Percentiles rank a stretch among this genome's conserved stretches.
Evolutionary conservation across 2,329 filamentous ascomycete genomes (phyloP).

Genomic region (Claviceps monticola): DNA sequence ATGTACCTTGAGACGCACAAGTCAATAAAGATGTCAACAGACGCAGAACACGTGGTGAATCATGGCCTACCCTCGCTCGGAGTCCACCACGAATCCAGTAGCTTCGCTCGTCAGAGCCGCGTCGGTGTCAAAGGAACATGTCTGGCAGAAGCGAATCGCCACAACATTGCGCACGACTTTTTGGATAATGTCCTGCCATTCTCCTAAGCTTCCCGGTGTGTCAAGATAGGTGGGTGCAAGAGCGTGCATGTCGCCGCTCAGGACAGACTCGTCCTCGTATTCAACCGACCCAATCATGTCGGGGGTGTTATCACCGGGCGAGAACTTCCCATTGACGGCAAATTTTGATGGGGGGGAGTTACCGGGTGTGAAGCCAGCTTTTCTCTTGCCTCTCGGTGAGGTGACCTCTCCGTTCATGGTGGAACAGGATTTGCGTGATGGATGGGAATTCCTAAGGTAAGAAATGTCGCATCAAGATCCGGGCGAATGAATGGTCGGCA

Average conservation of each 20-base stretch:
- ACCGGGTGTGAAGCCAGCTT: constrained; percentile 31
- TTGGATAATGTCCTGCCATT: constrained; percentile 95
- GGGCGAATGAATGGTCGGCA: background rate
- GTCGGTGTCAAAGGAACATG: constrained; percentile 96
- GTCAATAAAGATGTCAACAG: background rate
- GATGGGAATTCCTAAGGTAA: background rate
- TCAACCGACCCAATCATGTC: constrained; percentile 22
- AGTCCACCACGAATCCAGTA: constrained; percentile 94
- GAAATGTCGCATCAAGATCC: constrained; percentile 5
- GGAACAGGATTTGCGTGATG: constrained; percentile 2
- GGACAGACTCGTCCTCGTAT: constrained; percentile 28
- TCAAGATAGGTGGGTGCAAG: constrained; percentile 21
- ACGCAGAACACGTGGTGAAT: too few relatives aligned
- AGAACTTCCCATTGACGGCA: constrained; percentile 32
- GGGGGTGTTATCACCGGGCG: constrained; percentile 35
- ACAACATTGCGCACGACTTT: constrained; percentile 90
- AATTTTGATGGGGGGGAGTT: constrained; percentile 22
- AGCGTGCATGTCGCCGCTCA: constrained; percentile 25
- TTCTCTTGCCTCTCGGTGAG: constrained; percentile 36
- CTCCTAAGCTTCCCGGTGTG: constrained; percentile 30
- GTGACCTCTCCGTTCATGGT: constrained; percentile 30
- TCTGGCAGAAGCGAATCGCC: constrained; percentile 98
- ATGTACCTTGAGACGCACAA: constrained; percentile 44
- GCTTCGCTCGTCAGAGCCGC: constrained; percentile 86
- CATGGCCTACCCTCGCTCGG: constrained; percentile 59